Evolutionary conservation across 2,329 filamentous ascomycete species (phyloP), one percentile per base, ranked within the genome.

Genomic region (Neoascochyta sp.): DNA sequence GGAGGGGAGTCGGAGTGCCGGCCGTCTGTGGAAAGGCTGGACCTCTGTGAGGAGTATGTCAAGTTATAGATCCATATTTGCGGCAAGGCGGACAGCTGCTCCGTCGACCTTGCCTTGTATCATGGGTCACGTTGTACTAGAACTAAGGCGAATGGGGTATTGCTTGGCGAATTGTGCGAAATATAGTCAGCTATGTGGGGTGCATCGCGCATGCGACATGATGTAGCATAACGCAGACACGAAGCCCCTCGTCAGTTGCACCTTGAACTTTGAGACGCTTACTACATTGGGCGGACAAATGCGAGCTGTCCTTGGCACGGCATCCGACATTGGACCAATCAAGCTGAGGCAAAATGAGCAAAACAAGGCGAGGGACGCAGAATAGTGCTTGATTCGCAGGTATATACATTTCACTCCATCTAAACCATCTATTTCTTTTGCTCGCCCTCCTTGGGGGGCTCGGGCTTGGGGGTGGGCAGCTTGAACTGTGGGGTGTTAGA

Each of bases 391-490:
- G 41, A 58, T 52, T 57, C 43, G 43, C 41, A 52, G 45, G 43
- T 63, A 62, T 65, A 57, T 65, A 63, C 61, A 66, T 47, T n/a
- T 42, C 43, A 56, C 47, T 53, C 49, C 40, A 34, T 52, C 41
- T 34, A 39, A 24, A 10, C 15, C 22, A 34, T 58, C 58, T 87
- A 90, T 74, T 95, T 95, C 82, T 95, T 94, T 54, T 83, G 78
- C 68, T 92, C 85, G 61, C 89, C 85, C 63, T 84, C 81, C 73
- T 87, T 87, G 57, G 86, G 62, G 24, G 62, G 83, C 69, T 98
- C 92, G 4, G 92, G 90, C 72, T 95, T 94, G 30, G 92, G 86
- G 27, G 85, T 95, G 16, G 93, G 92, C 43, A 98, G 74, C 71
- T 95, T 95, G 75, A 96, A 96, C 62, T 81, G 38, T 12, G 20